Conservation (phyloP, 129 eudicot genomes). For the Saussurea involucrata region DNA sequence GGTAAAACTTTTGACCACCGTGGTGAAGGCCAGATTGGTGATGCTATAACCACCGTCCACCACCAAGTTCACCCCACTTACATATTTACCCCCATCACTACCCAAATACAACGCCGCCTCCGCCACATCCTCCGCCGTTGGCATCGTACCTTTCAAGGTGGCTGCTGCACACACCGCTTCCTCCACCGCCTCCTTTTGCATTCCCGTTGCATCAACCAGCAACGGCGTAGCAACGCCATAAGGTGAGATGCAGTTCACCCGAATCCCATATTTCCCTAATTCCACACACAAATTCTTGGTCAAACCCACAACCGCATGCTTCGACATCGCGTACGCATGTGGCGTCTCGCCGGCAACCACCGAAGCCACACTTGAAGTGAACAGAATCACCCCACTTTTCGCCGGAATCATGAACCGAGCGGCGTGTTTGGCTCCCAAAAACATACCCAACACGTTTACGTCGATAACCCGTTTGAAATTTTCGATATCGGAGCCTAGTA, state of each 20-base stretch:
- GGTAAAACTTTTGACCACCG: background rate
- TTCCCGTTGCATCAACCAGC: constrained; percentile 33
- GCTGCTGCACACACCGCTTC: constrained; percentile 31
- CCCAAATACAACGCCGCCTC: constrained; percentile 48
- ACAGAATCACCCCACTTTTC: constrained; percentile 54
- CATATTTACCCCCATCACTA: constrained; percentile 45
- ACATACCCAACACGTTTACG: constrained; percentile 61
- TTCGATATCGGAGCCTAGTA: constrained; percentile 36
- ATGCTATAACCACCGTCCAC: constrained; percentile 56
- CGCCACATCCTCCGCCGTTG: constrained; percentile 57
- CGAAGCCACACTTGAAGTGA: constrained; percentile 47
- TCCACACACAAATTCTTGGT: constrained; percentile 63
- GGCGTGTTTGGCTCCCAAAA: constrained; percentile 73
- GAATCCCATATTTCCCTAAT: constrained; percentile 57
- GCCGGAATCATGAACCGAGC: constrained; percentile 80
- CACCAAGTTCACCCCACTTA: constrained; percentile 43
- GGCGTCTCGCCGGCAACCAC: constrained; percentile 50
- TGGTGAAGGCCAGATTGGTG: constrained; percentile 22
- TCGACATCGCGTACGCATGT: constrained; percentile 60
- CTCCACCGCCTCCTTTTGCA: constrained; percentile 40
- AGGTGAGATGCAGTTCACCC: constrained; percentile 69
- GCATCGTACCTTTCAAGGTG: constrained; percentile 51
- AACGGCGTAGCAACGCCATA: constrained; percentile 53
- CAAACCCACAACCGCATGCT: constrained; percentile 66
- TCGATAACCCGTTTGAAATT: constrained; percentile 61